phyloP scores from a whole-genome alignment of 2,329 filamentous ascomycete genomes.

The Diaporthe eres region DNA sequence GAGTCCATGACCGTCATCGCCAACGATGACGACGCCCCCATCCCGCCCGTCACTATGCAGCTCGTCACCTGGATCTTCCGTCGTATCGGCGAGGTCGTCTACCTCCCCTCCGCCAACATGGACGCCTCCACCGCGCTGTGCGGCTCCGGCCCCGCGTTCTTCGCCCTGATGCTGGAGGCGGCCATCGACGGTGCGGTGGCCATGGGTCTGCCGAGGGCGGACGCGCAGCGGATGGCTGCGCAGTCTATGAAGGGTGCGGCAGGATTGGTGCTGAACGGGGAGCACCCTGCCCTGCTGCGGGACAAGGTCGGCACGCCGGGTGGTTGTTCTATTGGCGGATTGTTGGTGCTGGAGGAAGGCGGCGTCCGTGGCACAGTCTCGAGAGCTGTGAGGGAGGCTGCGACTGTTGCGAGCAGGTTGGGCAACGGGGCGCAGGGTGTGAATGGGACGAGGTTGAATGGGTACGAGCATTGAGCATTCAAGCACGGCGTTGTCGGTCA shows the following conservation, averaged over 20 bases:
- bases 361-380: constrained; percentile 76
- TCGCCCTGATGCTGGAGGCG: constrained; percentile 81
- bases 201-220: constrained; percentile 80
- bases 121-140: constrained; percentile 81
- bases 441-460: constrained; percentile 59
- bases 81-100: constrained; percentile 78
- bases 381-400: constrained; percentile 78
- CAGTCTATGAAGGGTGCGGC: constrained; percentile 84
- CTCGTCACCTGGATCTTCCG: constrained; percentile 84
- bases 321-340: constrained; percentile 82
- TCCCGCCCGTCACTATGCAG: constrained; percentile 61
- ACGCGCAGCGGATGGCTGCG: constrained; percentile 83
- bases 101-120: constrained; percentile 77
- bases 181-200: constrained; percentile 83
- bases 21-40: constrained; percentile 70
- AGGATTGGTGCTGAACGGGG: constrained; percentile 76
- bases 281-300: constrained; percentile 81
- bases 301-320: constrained; percentile 85
- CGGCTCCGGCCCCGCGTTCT: constrained; percentile 83
- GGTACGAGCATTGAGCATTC: constrained; percentile 27
- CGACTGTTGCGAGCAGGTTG: constrained; percentile 77
- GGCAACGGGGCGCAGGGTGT: constrained; percentile 67
- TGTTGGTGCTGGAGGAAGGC: constrained; percentile 82
- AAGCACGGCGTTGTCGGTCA: constrained; percentile 21
- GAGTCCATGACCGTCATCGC: constrained; percentile 89